Evolutionary conservation across 1,139 yeast genomes (phyloP).

Genomic region (Debaryomyces coudertii): DNA sequence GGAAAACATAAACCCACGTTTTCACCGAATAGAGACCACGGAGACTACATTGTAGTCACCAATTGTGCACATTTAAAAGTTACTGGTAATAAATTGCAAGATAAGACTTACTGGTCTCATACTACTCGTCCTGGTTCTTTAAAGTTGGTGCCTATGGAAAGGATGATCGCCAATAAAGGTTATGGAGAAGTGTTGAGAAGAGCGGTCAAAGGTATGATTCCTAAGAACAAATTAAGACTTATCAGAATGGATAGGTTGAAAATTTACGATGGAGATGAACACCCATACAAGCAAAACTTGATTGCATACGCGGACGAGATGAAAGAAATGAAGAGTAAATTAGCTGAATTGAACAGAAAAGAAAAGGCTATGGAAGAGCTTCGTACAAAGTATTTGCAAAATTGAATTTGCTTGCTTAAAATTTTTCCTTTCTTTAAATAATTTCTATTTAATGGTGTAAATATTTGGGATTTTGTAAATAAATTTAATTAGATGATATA

Average conservation of each 20-base stretch:
- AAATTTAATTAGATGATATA: conserved; percentile 3
- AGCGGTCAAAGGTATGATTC: conserved; percentile 96
- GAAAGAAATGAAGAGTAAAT: conserved; percentile 49
- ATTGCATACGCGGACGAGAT: conserved; percentile 86
- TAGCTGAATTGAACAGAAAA: conserved; percentile 41
- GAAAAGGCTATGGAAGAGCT: conserved; percentile 38
- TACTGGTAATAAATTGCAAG: conserved; percentile 81
- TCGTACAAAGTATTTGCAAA: conserved; percentile 38
- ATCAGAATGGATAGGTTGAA: conserved; percentile 81
- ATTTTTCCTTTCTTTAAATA: conserved; percentile 9
- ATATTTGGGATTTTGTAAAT: conserved; percentile 11
- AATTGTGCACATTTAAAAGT: conserved; percentile 81
- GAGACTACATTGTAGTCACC: conserved; percentile 96
- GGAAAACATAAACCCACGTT: conserved; percentile 96
- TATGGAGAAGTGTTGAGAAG: conserved; percentile 77
- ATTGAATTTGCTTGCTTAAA: conserved; percentile 15
- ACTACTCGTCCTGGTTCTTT: conserved; percentile 89
- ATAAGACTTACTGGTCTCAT: conserved; percentile 91
- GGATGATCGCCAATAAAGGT: conserved; percentile 77
- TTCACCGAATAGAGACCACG: conserved; percentile 77
- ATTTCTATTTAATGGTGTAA: conserved; percentile 17
- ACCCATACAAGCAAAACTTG: conserved; percentile 82
- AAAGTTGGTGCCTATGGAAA: conserved; percentile 80
- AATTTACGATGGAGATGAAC: conserved; percentile 83
- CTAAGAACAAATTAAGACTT: conserved; percentile 83